Conservation (phyloP, 805 yeast species). For the Tetrapisispora arboricola region DNA sequence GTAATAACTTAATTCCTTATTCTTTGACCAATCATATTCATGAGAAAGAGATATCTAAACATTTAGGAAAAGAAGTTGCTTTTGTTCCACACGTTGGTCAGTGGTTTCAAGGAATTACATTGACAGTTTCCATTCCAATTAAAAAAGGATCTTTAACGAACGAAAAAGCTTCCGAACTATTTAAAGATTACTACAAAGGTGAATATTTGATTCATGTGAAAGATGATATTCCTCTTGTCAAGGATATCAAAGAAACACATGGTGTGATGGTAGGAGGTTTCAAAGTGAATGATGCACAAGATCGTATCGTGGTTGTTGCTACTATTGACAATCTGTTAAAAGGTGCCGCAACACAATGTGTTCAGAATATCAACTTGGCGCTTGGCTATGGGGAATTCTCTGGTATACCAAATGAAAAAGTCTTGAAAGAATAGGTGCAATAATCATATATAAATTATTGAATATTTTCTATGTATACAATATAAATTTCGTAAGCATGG, state of each 20-base stretch:
- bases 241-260: constrained; percentile 85
- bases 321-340: constrained; percentile 91
- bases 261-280: constrained; percentile 95
- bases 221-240: constrained; percentile 90
- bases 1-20: constrained; percentile 86
- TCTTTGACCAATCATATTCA: constrained; percentile 94
- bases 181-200: constrained; percentile 78
- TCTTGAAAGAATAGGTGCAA: constrained; percentile 21
- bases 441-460: neutral
- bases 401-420: constrained; percentile 75
- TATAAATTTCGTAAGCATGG: no score
- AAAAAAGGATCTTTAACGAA: constrained; percentile 56
- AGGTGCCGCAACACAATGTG: constrained; percentile 98
- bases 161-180: constrained; percentile 63
- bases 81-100: constrained; percentile 97
- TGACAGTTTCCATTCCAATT: constrained; percentile 85
- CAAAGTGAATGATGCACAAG: constrained; percentile 78
- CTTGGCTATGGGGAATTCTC: constrained; percentile 88
- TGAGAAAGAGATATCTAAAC: constrained; percentile 82
- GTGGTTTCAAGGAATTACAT: constrained; percentile 98
- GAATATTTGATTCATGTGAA: constrained; percentile 77
- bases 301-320: constrained; percentile 89
- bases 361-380: constrained; percentile 89
- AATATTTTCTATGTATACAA: no score
- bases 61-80: constrained; percentile 69